Evolutionary conservation across 2,329 filamentous ascomycete genomes (phyloP), one percentile per base, ranked within the genome.

Genomic region (Beauveria brongniartii): DNA sequence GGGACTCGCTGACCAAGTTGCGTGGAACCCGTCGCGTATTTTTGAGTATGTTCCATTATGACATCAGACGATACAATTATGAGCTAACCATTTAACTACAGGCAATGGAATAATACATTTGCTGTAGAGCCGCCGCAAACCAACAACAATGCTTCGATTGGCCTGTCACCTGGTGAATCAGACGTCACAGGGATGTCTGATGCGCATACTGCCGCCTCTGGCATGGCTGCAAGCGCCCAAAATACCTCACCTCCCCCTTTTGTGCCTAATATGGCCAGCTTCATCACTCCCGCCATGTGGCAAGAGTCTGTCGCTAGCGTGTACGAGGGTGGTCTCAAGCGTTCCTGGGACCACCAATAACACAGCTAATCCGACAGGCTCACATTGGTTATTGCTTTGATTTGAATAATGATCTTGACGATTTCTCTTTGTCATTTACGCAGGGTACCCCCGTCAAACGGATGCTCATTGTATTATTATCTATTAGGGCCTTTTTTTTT

Each of bases 101-200:
- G 92, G 74, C 91, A 96, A 79, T 97, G 93, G 92, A 92, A 96
- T 74, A 87, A 89, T 70, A 92, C 93, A 66, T 97, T 97, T 77
- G 90, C 91, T 79, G 90, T 70, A 63, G 66, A 72, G 52, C 63
- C 69, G 67, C 74, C 73, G 67, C 71, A 77, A 66, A 77, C 71
- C 73, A 78, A 20, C 26, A 50, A 41, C 20, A 55, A 56, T 76
- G 77, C 84, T 75, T 83, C 79, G 73, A 72, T 79, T 69, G 70
- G 78, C 64, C 77, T 79, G 65, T 78, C 80, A 70, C 73, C 80
- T 77, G 80, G 78, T 76, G 77, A 77, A 65, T 74, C 80, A 66
- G 82, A 85, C 72, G 73, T 82, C 47, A 75, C 80, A 37, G 78
- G 78, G 44, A 72, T 83, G 61, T 80, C 83, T 69, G 80, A 81